Conservation (phyloP, 164 flowering plant genomes). For the Paratinospora sagittata region DNA sequence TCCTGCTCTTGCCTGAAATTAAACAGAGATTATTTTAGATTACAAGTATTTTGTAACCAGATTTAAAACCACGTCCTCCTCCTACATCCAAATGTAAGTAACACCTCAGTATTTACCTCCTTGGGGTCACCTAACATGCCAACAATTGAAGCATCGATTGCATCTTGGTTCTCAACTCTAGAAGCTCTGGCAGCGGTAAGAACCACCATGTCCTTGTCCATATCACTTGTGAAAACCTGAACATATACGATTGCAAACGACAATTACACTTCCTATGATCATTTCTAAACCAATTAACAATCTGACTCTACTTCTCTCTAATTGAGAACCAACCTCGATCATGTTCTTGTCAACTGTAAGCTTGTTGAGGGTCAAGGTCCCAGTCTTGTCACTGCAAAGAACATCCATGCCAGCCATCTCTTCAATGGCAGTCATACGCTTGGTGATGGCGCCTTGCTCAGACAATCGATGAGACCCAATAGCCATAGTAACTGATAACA, state of each 20-base stretch:
- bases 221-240: conserved; percentile 44
- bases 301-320: background rate
- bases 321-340: conserved; percentile 27
- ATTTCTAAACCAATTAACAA: background rate
- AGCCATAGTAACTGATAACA: conserved; percentile 92
- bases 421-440: conserved; percentile 98
- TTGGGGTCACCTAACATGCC: conserved; percentile 68
- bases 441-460: conserved; percentile 93
- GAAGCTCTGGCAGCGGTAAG: conserved; percentile 73
- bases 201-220: conserved; percentile 49
- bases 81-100: too few species aligned
- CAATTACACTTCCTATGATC: background rate
- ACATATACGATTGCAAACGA: background rate
- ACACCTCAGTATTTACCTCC: conserved; percentile 48
- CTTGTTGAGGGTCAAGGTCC: conserved; percentile 91
- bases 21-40: background rate
- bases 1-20: conserved; percentile 36
- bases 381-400: conserved; percentile 93
- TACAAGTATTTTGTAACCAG: too few species aligned
- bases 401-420: conserved; percentile 99
- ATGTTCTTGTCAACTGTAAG: conserved; percentile 63
- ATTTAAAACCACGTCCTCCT: too few species aligned
- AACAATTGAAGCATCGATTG: conserved; percentile 77
- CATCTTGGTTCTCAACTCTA: conserved; percentile 76
- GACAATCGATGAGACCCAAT: conserved; percentile 86